phyloP scores from a whole-genome alignment of 2,329 filamentous ascomycete genomes.

The Blastomyces gilchristii region DNA sequence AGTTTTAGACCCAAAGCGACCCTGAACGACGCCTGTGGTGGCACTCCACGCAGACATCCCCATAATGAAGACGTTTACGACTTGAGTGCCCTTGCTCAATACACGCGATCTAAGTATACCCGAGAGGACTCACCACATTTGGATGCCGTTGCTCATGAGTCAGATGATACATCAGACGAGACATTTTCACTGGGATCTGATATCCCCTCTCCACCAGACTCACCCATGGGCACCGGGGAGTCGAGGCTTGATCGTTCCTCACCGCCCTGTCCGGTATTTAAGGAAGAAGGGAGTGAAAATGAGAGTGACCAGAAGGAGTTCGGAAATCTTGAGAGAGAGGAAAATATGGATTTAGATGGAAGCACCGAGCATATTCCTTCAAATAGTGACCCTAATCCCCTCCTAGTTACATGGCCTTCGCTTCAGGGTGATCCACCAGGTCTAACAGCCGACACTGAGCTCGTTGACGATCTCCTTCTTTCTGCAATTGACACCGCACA shows the following conservation, averaged over 20 bases:
- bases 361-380: background rate
- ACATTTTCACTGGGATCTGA: slow-evolving; percentile 9
- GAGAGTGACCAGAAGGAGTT: background rate
- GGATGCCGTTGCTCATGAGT: background rate
- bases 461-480: slow-evolving; percentile 1
- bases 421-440: background rate
- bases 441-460: background rate
- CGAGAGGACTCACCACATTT: slow-evolving; percentile 19
- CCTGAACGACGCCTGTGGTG: slow-evolving; percentile 34
- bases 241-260: background rate
- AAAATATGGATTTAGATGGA: background rate
- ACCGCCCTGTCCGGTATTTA: background rate
- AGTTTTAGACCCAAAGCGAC: slow-evolving; percentile 29
- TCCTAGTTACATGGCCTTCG: background rate
- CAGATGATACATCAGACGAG: slow-evolving; percentile 8
- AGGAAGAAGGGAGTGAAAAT: background rate
- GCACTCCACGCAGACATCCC: slow-evolving; percentile 18
- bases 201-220: background rate
- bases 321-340: background rate
- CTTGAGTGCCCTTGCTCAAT: slow-evolving; percentile 21
- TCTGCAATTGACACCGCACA: background rate
- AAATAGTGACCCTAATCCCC: background rate
- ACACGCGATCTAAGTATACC: slow-evolving; percentile 22
- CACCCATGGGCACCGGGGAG: background rate
- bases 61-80: slow-evolving; percentile 15